Evolutionary conservation across 495 filamentous ascomycete species (phyloP).

Genomic region (Parachaetomium inaequale): DNA sequence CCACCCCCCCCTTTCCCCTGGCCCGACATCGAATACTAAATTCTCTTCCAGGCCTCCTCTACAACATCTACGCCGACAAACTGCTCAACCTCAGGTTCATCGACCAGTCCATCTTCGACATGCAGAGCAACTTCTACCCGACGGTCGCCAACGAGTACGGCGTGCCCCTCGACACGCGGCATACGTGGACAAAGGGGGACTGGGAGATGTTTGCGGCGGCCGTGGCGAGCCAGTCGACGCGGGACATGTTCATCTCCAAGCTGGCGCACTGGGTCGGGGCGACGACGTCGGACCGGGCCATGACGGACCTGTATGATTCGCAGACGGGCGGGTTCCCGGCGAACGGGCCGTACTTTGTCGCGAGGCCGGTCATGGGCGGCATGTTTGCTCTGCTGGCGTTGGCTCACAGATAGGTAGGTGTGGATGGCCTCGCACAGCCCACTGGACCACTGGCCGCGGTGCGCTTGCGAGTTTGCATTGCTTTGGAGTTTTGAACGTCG

Average conservation of each 20-base stretch:
- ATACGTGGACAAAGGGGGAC: conserved; percentile 80
- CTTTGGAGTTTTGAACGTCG: conserved; percentile 7
- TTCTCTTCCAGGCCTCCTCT: conserved; percentile 70
- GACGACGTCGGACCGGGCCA: conserved; percentile 64
- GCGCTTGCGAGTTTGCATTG: conserved; percentile 2
- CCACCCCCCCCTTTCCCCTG: not conserved
- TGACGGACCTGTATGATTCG: conserved; percentile 80
- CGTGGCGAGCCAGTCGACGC: conserved; percentile 57
- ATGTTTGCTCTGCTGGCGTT: conserved; percentile 78
- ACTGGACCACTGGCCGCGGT: not conserved
- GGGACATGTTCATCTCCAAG: conserved; percentile 61
- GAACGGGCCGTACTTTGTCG: conserved; percentile 63
- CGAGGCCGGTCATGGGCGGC: conserved; percentile 76
- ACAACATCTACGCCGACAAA: conserved; percentile 81
- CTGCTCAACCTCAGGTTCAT: conserved; percentile 69
- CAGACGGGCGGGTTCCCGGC: conserved; percentile 54
- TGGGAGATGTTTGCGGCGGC: conserved; percentile 87
- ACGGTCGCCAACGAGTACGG: conserved; percentile 69
- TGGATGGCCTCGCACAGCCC: not conserved
- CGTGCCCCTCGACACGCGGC: conserved; percentile 78
- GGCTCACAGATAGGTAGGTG: conserved; percentile 9
- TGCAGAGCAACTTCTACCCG: conserved; percentile 78
- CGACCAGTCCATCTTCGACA: conserved; percentile 68
- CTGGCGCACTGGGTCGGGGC: conserved; percentile 74
- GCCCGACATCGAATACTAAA: conserved; percentile 48